phyloP scores from a whole-genome alignment of 2,329 filamentous ascomycete species.

The Aspergillus pseudoterreus region DNA sequence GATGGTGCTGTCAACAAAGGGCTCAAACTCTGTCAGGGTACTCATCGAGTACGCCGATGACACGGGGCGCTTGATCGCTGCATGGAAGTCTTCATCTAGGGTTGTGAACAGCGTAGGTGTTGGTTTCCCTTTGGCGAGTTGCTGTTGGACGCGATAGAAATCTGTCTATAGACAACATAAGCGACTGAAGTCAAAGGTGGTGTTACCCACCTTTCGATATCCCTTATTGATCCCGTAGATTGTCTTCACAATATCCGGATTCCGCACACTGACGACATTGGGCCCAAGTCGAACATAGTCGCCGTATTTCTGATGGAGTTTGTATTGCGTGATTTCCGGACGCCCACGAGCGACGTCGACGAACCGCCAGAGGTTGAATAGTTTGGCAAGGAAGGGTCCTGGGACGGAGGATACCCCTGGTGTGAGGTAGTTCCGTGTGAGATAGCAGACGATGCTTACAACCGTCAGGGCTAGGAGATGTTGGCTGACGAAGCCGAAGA shows the following conservation, averaged over 20 bases:
- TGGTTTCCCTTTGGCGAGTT: not conserved
- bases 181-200: not conserved
- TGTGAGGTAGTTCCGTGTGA: not conserved
- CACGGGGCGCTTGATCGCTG: constrained; percentile 37
- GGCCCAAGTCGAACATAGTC: constrained; percentile 3
- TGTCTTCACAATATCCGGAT: constrained; percentile 16
- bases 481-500: not conserved
- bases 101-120: not conserved
- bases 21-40: constrained; percentile 39
- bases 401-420: not conserved
- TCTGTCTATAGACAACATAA: not conserved
- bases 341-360: constrained; percentile 7
- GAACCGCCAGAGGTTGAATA: not conserved
- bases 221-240: constrained; percentile 21
- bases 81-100: constrained; percentile 27
- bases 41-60: constrained; percentile 41
- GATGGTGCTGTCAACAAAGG: constrained; percentile 28
- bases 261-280: constrained; percentile 19
- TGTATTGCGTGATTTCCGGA: constrained; percentile 13
- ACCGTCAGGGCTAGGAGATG: not conserved
- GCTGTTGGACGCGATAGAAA: not conserved
- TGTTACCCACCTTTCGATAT: constrained; percentile 11
- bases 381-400: not conserved
- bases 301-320: not conserved
- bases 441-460: not conserved